phyloP scores from a whole-genome alignment of 2,329 filamentous ascomycete species.

The Cercospora sojina region DNA sequence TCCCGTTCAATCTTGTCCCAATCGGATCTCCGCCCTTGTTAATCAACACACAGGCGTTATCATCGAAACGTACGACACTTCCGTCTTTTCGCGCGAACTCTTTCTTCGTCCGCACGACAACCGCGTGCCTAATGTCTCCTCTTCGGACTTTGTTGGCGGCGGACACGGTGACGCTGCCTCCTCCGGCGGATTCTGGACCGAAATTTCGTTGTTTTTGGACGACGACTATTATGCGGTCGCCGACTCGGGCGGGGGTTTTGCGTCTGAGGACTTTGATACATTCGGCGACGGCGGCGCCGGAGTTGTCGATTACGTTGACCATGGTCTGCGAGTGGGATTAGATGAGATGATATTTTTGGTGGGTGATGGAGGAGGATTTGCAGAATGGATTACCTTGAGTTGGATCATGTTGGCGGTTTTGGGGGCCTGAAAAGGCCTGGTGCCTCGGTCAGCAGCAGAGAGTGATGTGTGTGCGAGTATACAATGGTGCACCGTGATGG shows the following conservation, averaged over 20 bases:
- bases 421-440: neutral
- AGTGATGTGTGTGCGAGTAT: neutral
- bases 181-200: constrained; percentile 68
- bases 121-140: constrained; percentile 93
- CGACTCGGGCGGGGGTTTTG: constrained; percentile 83
- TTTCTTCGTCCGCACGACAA: constrained; percentile 89
- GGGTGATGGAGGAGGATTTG: neutral
- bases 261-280: constrained; percentile 91
- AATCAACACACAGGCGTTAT: constrained; percentile 96
- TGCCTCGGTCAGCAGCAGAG: neutral
- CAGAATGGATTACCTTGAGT: constrained; percentile 39
- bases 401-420: constrained; percentile 69
- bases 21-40: constrained; percentile 97
- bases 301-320: constrained; percentile 99
- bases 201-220: constrained; percentile 92
- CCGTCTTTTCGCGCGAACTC: constrained; percentile 85
- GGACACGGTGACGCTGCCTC: constrained; percentile 68
- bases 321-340: constrained; percentile 65
- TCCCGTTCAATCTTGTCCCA: constrained; percentile 82
- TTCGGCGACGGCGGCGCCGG: constrained; percentile 93
- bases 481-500: neutral
- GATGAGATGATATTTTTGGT: neutral
- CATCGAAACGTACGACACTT: constrained; percentile 87
- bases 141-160: constrained; percentile 90
- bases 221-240: constrained; percentile 94